Base-by-base conservation (phyloP, 192 early-diverging fungal genomes). In the Gaertneriomyces semiglobifer region DNA sequence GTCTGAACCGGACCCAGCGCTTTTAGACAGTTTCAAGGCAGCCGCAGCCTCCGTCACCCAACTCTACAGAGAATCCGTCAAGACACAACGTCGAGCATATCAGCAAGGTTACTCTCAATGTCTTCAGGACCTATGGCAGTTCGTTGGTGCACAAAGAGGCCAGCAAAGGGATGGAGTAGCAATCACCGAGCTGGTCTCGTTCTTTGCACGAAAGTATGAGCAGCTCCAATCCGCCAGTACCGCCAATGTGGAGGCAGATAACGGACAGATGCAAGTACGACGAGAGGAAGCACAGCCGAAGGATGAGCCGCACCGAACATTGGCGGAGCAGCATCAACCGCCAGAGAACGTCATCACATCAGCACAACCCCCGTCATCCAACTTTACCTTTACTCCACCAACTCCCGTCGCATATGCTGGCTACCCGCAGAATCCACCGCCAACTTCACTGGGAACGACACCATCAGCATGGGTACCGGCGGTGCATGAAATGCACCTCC, bases 11-110 rank as follows among this genome's bases (percentile, higher is more conserved):
- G 68, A 70, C 52, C 68, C 59, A 1, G 52, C 68, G 10, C 63
- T 76, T 33, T 33, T 53, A 7, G 51, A 48, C 58, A n/a, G 33
- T n/a, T 77, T 77, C 64, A 74, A 74, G 44, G 41, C 66, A 1
- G 75, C 78, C 5, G 78, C 78, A 38, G 52, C 57, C 5, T 41
- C 67, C 12, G 74, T 79, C 18, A 76, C 78, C 44, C 71, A 74
- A 44, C 72, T 79, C 51, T 79, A 76, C 72, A 72, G 70, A 19
- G 74, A 79, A 63, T 69, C 73, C 6, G 52, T 63, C 5, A 70
- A 69, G 42, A 71, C 70, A 50, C 64, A 71, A 46, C 59, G 62
- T 7, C 56, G 64, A 19, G 56, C 75, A 6, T 79, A 63, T 57
- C 56, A 70, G 41, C 62, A 60, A 16, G 78, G 78, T 33, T 79